A percentile compares a stretch with the other conserved stretches of the same genome.
phyloP scores from a whole-genome alignment of 805 yeast species.

The Teunomyces panamensis region DNA sequence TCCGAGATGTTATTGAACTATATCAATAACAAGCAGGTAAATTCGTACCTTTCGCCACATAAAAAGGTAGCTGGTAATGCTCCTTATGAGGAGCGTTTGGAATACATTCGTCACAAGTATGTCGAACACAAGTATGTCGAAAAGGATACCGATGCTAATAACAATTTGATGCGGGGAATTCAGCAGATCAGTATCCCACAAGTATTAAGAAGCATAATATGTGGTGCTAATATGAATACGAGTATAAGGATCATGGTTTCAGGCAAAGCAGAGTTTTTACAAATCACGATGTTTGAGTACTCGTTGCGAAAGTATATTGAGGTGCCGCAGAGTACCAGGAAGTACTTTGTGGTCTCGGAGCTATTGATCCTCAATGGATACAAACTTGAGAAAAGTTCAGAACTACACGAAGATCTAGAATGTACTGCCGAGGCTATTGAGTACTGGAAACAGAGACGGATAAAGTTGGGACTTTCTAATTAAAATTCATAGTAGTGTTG shows the following conservation, averaged over 20 bases:
- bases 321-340: conserved; percentile 11
- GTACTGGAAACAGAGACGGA: conserved; percentile 46
- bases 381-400: conserved; percentile 32
- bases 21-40: conserved; percentile 54
- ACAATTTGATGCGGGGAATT: conserved; percentile 49
- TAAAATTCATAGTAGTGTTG: neutral
- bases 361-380: conserved; percentile 57
- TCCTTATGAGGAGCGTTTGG: conserved; percentile 46
- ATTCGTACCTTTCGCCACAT: conserved; percentile 44
- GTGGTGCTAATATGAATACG: conserved; percentile 48
- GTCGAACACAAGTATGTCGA: conserved; percentile 46
- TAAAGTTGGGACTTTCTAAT: conserved; percentile 6
- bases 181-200: conserved; percentile 47
- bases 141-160: conserved; percentile 14
- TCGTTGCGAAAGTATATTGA: conserved; percentile 47
- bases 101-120: conserved; percentile 69
- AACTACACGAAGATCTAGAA: conserved; percentile 29
- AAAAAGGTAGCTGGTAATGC: conserved; percentile 31
- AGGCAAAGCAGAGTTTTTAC: conserved; percentile 15
- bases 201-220: conserved; percentile 41
- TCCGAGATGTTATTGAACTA: conserved; percentile 49
- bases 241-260: conserved; percentile 31
- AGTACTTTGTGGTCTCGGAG: conserved; percentile 51
- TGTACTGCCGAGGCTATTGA: conserved; percentile 45
- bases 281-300: conserved; percentile 41